Evolutionary conservation across 805 yeast genomes (phyloP).

Genomic region (Wickerhamomyces queroliae): DNA sequence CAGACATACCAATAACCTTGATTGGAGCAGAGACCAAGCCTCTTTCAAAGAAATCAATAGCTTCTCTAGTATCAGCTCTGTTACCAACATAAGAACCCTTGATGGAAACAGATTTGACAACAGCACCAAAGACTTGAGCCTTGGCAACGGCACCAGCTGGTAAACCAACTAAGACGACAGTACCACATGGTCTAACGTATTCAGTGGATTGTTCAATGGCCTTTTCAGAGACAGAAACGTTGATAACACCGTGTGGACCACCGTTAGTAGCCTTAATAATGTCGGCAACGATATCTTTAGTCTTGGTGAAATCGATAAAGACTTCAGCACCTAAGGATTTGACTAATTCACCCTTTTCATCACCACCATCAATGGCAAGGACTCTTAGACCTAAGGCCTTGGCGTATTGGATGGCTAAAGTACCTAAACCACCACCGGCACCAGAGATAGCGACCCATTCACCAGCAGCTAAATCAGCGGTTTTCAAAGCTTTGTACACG

Average conservation of each 20-base stretch:
- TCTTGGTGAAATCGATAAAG: constrained; percentile 50
- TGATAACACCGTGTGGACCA: constrained; percentile 69
- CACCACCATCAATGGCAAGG: too few species aligned
- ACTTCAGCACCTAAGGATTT: constrained; percentile 56
- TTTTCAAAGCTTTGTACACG: too few species aligned
- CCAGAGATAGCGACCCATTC: too few species aligned
- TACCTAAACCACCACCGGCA: too few species aligned
- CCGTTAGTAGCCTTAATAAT: constrained; percentile 53
- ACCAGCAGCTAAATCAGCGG: too few species aligned
- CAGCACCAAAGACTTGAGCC: constrained; percentile 64
- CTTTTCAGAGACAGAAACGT: constrained; percentile 61
- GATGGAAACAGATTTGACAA: constrained; percentile 62
- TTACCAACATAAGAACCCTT: constrained; percentile 84
- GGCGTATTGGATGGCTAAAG: too few species aligned
- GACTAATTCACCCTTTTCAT: constrained; percentile 40
- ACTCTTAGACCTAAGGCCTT: too few species aligned
- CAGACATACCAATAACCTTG: constrained; percentile 50
- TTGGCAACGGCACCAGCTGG: constrained; percentile 72
- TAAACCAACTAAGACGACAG: constrained; percentile 65
- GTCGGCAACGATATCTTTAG: constrained; percentile 47
- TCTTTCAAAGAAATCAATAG: constrained; percentile 62
- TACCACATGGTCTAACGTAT: constrained; percentile 59
- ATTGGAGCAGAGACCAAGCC: constrained; percentile 62
- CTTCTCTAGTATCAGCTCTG: constrained; percentile 79
- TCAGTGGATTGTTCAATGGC: constrained; percentile 59